Base-by-base conservation (phyloP, 2,329 filamentous ascomycete genomes). In the Clarireedia sp. region DNA sequence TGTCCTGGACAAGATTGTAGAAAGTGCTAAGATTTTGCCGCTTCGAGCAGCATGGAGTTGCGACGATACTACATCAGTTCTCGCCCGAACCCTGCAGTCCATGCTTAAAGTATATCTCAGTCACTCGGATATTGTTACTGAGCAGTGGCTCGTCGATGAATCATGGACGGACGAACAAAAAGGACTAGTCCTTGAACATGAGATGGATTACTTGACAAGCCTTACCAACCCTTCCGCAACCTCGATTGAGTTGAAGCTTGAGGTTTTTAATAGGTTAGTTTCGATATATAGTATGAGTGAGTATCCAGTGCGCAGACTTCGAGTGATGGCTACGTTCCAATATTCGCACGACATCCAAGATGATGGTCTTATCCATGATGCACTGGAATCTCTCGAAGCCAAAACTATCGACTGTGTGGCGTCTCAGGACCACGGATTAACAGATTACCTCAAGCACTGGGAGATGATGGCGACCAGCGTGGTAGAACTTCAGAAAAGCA, bases 111-210 rank as follows among this genome's bases (percentile, higher is more conserved):
- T 86, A 16, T 79, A 78, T 55, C 73, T 73, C 51, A 78, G 75
- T n/a, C 77, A 78, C 44, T 79, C 85, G 51, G 80, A 80, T 76
- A 77, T 77, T 1, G 75, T 75, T 54, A 72, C 78, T 44, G 66
- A 84, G 6, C 69, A 74, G 0, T 54, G 56, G 12, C 48, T 63
- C n/a, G 19, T 59, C 17, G 56, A 63, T 16, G 53, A 59, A n/a
- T 54, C 59, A 3, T 69, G 66, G 66, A 57, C 79, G 76, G 45
- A 60, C 67, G 5, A 79, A 80, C 67, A 79, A 77, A 57, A 77
- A 75, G 48, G 79, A 8, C 79, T 81, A 2, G 78, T 81, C 1
- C 71, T 86, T 17, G 82, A 87, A 60, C 78, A 86, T 62, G 73
- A 83, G 29, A 68, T 86, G 44, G 73, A 80, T 49, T 74, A 79